These are phyloP conservation scores for Pyrus communis DNA, from an alignment of 306 rosid genomes.

Conservation along the genomic window DNA sequence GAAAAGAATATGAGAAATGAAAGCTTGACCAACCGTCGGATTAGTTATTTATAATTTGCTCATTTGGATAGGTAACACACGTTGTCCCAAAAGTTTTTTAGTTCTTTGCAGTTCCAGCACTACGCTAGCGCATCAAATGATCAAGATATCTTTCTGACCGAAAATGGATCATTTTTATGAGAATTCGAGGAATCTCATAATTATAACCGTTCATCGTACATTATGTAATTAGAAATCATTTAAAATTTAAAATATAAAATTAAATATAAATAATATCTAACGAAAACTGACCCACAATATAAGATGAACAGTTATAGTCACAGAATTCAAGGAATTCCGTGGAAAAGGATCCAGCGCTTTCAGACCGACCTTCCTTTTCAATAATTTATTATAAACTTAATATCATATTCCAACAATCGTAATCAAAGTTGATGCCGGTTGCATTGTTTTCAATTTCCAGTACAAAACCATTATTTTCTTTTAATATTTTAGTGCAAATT, in stretches of 20 bases:
- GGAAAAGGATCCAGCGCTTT: not conserved
- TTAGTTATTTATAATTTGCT: not conserved
- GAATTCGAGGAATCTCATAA: accelerated
- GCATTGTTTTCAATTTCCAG: not conserved
- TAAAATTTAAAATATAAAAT: too few relatives aligned
- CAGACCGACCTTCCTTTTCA: not conserved
- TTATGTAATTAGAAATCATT: too few relatives aligned
- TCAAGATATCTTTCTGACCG: not conserved
- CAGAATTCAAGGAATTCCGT: accelerated
- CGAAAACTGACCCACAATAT: accelerated
- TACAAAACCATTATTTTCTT: not conserved
- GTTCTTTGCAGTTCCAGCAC: not conserved
- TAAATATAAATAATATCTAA: too few relatives aligned
- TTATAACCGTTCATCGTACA: too few relatives aligned
- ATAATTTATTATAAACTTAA: not conserved
- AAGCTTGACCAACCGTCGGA: not conserved
- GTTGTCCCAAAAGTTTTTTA: not conserved
- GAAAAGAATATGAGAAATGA: not conserved
- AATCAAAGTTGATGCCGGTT: not conserved
- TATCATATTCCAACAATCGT: not conserved
- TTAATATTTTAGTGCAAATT: not conserved
- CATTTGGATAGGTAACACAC: not conserved
- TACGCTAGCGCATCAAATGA: not conserved
- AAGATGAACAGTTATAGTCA: accelerated
- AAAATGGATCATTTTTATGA: not conserved